Evolutionary conservation across 164 flowering plant genomes (phyloP), one percentile per base, ranked within the genome.

Genomic region (Akebia trifoliata): DNA sequence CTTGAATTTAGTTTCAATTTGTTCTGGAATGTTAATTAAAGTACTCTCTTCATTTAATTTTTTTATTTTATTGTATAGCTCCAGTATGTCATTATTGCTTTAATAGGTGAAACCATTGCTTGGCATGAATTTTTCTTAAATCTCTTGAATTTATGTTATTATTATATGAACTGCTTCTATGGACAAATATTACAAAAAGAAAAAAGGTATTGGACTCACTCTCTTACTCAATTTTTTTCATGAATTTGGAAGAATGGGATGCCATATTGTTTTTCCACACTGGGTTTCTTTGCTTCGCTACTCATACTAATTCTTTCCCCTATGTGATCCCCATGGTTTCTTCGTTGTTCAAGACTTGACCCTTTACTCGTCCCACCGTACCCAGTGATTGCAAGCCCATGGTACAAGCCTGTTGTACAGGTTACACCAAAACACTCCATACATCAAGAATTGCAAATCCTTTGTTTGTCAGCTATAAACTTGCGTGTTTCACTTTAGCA

Each of bases 251-350:
- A 25, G 72, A 66, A 42, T 63, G 68, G 20, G 72, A 67, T 40
- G 69, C 69, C 63, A 60, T 50, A 47, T 46, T 64, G 66, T 64
- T 64, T 54, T 64, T 37, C 72, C 72, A 52, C 75, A 72, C 25
- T 53, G 35, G 25, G 4, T 22, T 49, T 34, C 57, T 62, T 26
- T 67, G 47, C 61, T 64, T 68, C 44, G 46, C 64, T 28, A 68
- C 54, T 49, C 67, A 72, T 2, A 69, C 76, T n/a, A n/a, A 35
- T 57, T 45, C 37, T 72, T 69, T 35, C 72, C 72, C 76, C 76
- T 56, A 31, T 56, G 66, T 15, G 56, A 39, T 50, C 75, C 75
- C 75, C 72, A 67, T 4, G 75, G 68, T 42, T 72, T 72, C 75
- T 72, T 72, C 55, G 67, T 63, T 3, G 63, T 67, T 72, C 75